Percentiles rank a stretch among this genome's conserved stretches.
Conservation (phyloP, 345 rosid genomes). For the Populus euphratica region DNA sequence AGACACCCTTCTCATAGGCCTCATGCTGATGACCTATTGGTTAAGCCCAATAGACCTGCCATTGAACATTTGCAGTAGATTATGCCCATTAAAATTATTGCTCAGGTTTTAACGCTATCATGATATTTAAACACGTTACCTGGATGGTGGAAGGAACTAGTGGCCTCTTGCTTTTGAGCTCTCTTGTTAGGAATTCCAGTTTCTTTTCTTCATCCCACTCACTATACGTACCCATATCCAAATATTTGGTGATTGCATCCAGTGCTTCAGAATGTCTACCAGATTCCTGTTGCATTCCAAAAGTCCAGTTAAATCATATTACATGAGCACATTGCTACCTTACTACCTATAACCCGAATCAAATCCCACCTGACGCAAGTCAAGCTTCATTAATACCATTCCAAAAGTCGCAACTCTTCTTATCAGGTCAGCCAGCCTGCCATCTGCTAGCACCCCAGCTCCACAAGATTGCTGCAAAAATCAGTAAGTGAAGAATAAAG, state of each 20-base stretch:
- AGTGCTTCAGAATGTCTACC: slow-evolving; percentile 80
- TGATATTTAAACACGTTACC: slow-evolving; percentile 39
- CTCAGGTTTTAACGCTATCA: background rate
- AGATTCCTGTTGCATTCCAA: slow-evolving; percentile 62
- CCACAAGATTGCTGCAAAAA: slow-evolving; percentile 75
- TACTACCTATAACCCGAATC: background rate
- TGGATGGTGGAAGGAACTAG: slow-evolving; percentile 75
- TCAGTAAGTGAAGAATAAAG: slow-evolving; percentile 7
- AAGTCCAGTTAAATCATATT: slow-evolving; percentile 14
- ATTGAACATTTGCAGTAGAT: background rate
- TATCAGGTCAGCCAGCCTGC: slow-evolving; percentile 84
- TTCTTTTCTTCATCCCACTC: slow-evolving; percentile 97
- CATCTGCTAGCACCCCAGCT: slow-evolving; percentile 86
- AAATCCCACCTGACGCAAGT: slow-evolving; percentile 80
- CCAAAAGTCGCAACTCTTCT: slow-evolving; percentile 90
- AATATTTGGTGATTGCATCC: slow-evolving; percentile 73
- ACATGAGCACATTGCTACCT: background rate
- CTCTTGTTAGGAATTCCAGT: slow-evolving; percentile 72
- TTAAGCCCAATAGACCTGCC: background rate
- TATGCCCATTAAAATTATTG: background rate
- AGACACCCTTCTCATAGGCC: background rate
- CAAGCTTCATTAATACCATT: slow-evolving; percentile 90
- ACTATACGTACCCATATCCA: slow-evolving; percentile 91
- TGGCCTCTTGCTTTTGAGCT: slow-evolving; percentile 91
- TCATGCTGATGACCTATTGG: background rate